Conservation (phyloP, 345 rosid genomes). For the Lepidium didymum region DNA sequence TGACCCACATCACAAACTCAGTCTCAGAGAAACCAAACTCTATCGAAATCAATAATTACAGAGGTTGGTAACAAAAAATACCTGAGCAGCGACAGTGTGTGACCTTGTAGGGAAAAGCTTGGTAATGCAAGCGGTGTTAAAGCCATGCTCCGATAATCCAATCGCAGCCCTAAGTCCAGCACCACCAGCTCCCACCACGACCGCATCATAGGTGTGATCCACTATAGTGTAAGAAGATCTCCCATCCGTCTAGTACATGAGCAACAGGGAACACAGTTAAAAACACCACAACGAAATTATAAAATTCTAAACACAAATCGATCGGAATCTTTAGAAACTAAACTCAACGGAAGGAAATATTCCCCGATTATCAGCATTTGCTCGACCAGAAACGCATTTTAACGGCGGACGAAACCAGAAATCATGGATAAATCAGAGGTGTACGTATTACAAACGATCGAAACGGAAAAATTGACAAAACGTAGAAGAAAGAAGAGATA, state of each 20-base stretch:
- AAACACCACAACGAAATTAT: not conserved
- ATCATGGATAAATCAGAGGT: not conserved
- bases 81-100: constrained; percentile 99
- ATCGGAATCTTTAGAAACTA: not conserved
- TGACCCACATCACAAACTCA: not conserved
- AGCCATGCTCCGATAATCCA: constrained; percentile 98
- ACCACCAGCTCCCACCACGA: constrained; percentile 98
- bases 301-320: not conserved
- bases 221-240: constrained; percentile 68
- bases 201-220: constrained; percentile 94
- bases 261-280: not conserved
- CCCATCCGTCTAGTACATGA: constrained; percentile 37
- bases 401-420: constrained; percentile 7
- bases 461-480: not conserved
- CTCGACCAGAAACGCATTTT: not conserved
- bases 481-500: not conserved
- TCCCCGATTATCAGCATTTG: not conserved
- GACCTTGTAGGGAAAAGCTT: constrained; percentile 97
- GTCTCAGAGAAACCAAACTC: constrained; percentile 13
- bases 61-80: constrained; percentile 4
- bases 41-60: not conserved
- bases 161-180: constrained; percentile 96
- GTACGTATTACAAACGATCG: not conserved
- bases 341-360: not conserved
- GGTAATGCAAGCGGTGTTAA: constrained; percentile 96